phyloP scores from a whole-genome alignment of 1,284 basidiomycete genomes.

The Polyporus tsugae region DNA sequence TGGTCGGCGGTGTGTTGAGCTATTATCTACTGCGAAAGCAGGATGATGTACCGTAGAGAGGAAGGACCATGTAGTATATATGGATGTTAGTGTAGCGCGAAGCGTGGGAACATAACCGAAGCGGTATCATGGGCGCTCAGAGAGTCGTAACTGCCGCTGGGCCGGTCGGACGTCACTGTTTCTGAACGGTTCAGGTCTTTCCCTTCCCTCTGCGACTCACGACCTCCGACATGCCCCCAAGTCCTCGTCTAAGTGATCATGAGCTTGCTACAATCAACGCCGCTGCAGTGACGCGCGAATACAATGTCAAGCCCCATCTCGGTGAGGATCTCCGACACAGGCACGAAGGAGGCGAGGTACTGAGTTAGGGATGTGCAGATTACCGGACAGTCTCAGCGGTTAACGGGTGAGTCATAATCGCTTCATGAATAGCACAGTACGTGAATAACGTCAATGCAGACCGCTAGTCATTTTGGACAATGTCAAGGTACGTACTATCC shows the following conservation, averaged over 20 bases:
- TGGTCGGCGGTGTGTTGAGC: slow-evolving; percentile 33
- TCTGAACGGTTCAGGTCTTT: slow-evolving; percentile 12
- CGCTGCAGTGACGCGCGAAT: slow-evolving; percentile 86
- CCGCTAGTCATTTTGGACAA: slow-evolving; percentile 98
- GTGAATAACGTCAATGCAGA: slow-evolving; percentile 50
- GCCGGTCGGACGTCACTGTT: slow-evolving; percentile 33
- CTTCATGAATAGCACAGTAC: slow-evolving; percentile 16
- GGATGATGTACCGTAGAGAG: not conserved
- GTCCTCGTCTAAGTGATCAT: slow-evolving; percentile 72
- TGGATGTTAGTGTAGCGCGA: no score
- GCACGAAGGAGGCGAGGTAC: slow-evolving; percentile 10
- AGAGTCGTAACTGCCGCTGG: slow-evolving; percentile 24
- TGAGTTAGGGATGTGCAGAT: slow-evolving; percentile 58
- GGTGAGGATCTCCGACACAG: slow-evolving; percentile 55
- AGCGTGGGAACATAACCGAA: slow-evolving; percentile 33
- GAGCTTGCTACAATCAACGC: slow-evolving; percentile 88
- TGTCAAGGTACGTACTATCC: slow-evolving; percentile 79
- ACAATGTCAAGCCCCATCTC: slow-evolving; percentile 88
- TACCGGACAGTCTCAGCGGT: slow-evolving; percentile 97
- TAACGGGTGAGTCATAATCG: slow-evolving; percentile 77
- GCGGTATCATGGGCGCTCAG: slow-evolving; percentile 22
- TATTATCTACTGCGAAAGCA: slow-evolving; percentile 19
- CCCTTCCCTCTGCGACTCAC: slow-evolving; percentile 17
- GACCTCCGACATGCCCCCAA: slow-evolving; percentile 47
- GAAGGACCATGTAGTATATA: not conserved